These are phyloP conservation scores for Rhodotorula sp. DNA, from an alignment of 1,284 basidiomycete genomes.

Conservation along the genomic window DNA sequence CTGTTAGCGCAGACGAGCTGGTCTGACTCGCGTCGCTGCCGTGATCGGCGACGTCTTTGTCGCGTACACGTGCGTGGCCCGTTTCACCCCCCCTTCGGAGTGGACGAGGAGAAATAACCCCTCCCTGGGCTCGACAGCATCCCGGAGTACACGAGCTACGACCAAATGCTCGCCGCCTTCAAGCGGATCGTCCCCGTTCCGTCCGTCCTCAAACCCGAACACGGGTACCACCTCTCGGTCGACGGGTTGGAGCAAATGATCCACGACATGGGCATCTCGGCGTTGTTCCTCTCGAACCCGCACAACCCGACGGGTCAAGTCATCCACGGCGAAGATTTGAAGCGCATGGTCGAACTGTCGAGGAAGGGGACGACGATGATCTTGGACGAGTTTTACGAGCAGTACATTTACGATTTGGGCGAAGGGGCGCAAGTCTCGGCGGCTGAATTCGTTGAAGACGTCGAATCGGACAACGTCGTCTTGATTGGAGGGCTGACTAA, in stretches of 20 bases:
- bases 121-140: constrained; percentile 49
- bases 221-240: constrained; percentile 70
- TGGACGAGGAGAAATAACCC: neutral
- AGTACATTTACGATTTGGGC: constrained; percentile 82
- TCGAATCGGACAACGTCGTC: constrained; percentile 53
- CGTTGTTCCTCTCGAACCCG: constrained; percentile 85
- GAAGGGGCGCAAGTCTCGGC: constrained; percentile 80
- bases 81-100: neutral
- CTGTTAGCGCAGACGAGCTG: constrained; percentile 65
- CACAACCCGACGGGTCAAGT: constrained; percentile 70
- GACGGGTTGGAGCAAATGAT: constrained; percentile 53
- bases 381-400: constrained; percentile 84
- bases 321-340: constrained; percentile 66
- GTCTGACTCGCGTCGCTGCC: constrained; percentile 83
- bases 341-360: constrained; percentile 71
- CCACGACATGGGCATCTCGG: constrained; percentile 70
- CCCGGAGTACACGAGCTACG: constrained; percentile 73
- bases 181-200: constrained; percentile 85
- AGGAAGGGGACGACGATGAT: constrained; percentile 72
- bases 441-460: constrained; percentile 69
- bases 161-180: constrained; percentile 77
- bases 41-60: constrained; percentile 62
- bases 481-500: constrained; percentile 92
- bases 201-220: constrained; percentile 58
- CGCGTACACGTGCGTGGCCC: constrained; percentile 52